These are phyloP conservation scores for Casuarina glauca DNA, from an alignment of 306 rosid species.

Conservation along the genomic window DNA sequence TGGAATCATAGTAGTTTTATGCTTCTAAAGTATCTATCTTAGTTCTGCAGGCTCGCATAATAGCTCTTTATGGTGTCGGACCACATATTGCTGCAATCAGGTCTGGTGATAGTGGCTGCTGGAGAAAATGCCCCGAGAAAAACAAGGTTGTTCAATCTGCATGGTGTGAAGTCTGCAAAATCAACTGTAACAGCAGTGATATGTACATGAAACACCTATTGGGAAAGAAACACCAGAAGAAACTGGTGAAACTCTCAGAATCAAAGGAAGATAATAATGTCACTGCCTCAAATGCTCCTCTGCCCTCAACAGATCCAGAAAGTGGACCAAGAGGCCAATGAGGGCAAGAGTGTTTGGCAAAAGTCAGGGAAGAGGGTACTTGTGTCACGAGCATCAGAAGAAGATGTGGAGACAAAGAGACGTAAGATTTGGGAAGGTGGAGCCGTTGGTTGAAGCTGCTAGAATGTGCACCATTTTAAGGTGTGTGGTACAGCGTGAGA, in stretches of 20 bases:
- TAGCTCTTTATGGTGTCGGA: conserved; percentile 37
- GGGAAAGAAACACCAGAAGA: conserved; percentile 72
- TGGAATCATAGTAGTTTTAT: not conserved
- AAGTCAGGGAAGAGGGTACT: conserved; percentile 18
- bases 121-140: conserved; percentile 43
- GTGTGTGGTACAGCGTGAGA: conserved; percentile 71
- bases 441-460: conserved; percentile 34
- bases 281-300: conserved; percentile 13
- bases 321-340: conserved; percentile 42
- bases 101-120: conserved; percentile 33
- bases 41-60: conserved; percentile 47
- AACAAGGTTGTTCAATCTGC: conserved; percentile 46
- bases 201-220: conserved; percentile 44
- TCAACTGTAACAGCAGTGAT: conserved; percentile 58
- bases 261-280: conserved; percentile 15
- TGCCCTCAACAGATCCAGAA: conserved; percentile 8
- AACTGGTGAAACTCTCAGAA: conserved; percentile 39
- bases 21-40: conserved; percentile 15
- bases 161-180: conserved; percentile 68
- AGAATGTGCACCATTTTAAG: conserved; percentile 55
- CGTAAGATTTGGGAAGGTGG: conserved; percentile 54
- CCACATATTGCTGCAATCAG: conserved; percentile 43
- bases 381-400: conserved; percentile 14
- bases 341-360: conserved; percentile 13
- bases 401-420: conserved; percentile 54